These are phyloP conservation scores for Trametes gibbosa DNA, from an alignment of 768 basidiomycete genomes.

Conservation along the genomic window DNA sequence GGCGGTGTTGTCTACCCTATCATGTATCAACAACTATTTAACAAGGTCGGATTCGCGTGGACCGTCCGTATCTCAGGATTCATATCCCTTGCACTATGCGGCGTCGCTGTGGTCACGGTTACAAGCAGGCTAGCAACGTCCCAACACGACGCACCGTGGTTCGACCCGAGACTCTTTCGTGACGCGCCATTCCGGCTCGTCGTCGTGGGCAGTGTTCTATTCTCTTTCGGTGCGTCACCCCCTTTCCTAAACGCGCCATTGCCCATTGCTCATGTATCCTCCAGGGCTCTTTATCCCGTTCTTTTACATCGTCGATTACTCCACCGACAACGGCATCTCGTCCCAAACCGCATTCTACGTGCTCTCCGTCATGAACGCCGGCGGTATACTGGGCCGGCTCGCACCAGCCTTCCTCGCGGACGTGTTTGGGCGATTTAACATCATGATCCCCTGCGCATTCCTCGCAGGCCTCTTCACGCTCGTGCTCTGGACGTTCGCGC, in stretches of 20 bases:
- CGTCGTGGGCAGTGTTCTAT: slow-evolving; percentile 51
- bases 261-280: background rate
- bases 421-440: slow-evolving; percentile 62
- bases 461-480: slow-evolving; percentile 60
- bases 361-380: slow-evolving; percentile 67
- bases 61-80: slow-evolving; percentile 57
- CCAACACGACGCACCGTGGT: slow-evolving; percentile 20
- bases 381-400: slow-evolving; percentile 62
- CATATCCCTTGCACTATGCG: slow-evolving; percentile 46
- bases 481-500: slow-evolving; percentile 53
- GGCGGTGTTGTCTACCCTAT: slow-evolving; percentile 74
- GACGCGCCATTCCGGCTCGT: slow-evolving; percentile 56
- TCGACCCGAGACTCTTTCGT: slow-evolving; percentile 33
- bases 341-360: slow-evolving; percentile 48
- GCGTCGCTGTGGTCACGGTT: slow-evolving; percentile 47
- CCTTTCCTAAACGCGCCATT: background rate
- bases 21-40: slow-evolving; percentile 56
- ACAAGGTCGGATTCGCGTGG: slow-evolving; percentile 58
- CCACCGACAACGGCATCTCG: slow-evolving; percentile 40
- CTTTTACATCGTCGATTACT: slow-evolving; percentile 66
- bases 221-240: slow-evolving; percentile 52
- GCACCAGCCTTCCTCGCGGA: slow-evolving; percentile 65
- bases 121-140: slow-evolving; percentile 29
- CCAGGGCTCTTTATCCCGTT: slow-evolving; percentile 70
- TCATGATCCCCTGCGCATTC: slow-evolving; percentile 61